A percentile compares a stretch with the other conserved stretches of the same genome.
Evolutionary conservation across 176 grass and related monocot species (phyloP).

Genomic region (Eleusine coracana): DNA sequence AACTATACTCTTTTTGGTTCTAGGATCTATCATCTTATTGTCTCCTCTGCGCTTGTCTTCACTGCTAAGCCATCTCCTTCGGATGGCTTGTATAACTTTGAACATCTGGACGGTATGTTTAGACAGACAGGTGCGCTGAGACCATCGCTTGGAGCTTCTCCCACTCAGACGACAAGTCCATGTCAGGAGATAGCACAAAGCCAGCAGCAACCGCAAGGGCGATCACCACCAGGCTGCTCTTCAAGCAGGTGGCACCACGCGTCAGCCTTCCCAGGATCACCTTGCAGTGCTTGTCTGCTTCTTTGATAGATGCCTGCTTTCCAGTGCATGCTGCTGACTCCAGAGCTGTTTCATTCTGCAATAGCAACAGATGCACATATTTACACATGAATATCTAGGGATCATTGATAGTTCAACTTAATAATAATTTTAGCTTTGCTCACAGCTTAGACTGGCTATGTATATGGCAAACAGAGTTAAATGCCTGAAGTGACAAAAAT

Average conservation of each 20-base stretch:
- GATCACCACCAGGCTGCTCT: conserved; percentile 56
- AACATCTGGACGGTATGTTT: conserved; percentile 34
- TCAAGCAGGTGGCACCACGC: conserved; percentile 57
- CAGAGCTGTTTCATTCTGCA: conserved; percentile 77
- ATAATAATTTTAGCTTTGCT: background rate
- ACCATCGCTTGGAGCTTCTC: conserved; percentile 61
- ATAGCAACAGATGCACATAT: conserved; percentile 8
- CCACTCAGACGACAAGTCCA: conserved; percentile 53
- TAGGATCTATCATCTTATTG: conserved; percentile 55
- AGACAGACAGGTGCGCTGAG: conserved; percentile 52
- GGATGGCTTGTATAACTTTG: conserved; percentile 38
- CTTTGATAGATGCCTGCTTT: conserved; percentile 66
- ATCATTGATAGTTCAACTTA: background rate
- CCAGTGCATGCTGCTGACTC: conserved; percentile 43
- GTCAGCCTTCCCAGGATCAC: conserved; percentile 69
- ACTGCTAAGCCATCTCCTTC: conserved; percentile 34
- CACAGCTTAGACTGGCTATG: background rate
- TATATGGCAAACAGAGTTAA: background rate
- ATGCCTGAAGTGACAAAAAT: background rate
- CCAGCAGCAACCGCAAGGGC: conserved; percentile 44
- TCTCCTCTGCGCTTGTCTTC: conserved; percentile 21
- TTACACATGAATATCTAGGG: background rate
- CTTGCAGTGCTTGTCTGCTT: conserved; percentile 91
- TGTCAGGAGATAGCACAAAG: conserved; percentile 50
- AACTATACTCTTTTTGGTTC: conserved; percentile 41